A percentile compares a stretch with the other conserved stretches of the same genome.
phyloP scores from a whole-genome alignment of 805 yeast species.

The Suhomyces sp. region DNA sequence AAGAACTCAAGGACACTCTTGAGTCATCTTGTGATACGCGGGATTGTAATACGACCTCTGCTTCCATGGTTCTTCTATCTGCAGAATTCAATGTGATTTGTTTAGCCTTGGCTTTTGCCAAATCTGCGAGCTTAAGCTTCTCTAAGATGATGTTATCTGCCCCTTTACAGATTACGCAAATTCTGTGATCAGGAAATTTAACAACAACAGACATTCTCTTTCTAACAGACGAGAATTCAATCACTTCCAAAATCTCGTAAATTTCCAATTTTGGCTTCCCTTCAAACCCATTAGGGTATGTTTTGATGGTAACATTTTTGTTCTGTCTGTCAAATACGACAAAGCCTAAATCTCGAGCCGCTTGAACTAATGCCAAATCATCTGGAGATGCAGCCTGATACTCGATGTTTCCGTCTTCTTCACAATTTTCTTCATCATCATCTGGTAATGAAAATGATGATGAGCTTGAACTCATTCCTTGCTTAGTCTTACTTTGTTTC shows the following conservation, averaged over 20 bases:
- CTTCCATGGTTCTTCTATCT: slow-evolving; percentile 73
- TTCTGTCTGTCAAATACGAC: slow-evolving; percentile 72
- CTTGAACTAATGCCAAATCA: slow-evolving; percentile 88
- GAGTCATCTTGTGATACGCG: slow-evolving; percentile 41
- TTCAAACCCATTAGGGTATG: slow-evolving; percentile 82
- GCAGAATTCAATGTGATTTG: slow-evolving; percentile 59
- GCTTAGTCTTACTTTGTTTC: slow-evolving; percentile 17
- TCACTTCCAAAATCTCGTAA: slow-evolving; percentile 73
- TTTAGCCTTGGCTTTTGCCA: slow-evolving; percentile 64
- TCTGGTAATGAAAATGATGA: slow-evolving; percentile 4
- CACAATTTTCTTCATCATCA: slow-evolving; percentile 9
- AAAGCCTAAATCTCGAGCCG: slow-evolving; percentile 93
- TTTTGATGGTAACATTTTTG: slow-evolving; percentile 60
- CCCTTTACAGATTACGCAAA: slow-evolving; percentile 86
- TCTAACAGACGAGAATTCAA: slow-evolving; percentile 84
- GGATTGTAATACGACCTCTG: slow-evolving; percentile 65
- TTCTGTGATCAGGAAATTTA: slow-evolving; percentile 68
- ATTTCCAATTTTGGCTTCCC: slow-evolving; percentile 59
- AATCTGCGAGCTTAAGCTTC: slow-evolving; percentile 53
- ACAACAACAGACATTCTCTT: slow-evolving; percentile 94
- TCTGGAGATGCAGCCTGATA: slow-evolving; percentile 97
- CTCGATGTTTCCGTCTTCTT: slow-evolving; percentile 43
- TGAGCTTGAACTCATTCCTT: slow-evolving; percentile 9
- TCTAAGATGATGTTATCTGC: slow-evolving; percentile 91
- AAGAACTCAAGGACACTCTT: slow-evolving; percentile 31